Conservation (phyloP, 1,284 basidiomycete species). For the Heterobasidion occidentale region DNA sequence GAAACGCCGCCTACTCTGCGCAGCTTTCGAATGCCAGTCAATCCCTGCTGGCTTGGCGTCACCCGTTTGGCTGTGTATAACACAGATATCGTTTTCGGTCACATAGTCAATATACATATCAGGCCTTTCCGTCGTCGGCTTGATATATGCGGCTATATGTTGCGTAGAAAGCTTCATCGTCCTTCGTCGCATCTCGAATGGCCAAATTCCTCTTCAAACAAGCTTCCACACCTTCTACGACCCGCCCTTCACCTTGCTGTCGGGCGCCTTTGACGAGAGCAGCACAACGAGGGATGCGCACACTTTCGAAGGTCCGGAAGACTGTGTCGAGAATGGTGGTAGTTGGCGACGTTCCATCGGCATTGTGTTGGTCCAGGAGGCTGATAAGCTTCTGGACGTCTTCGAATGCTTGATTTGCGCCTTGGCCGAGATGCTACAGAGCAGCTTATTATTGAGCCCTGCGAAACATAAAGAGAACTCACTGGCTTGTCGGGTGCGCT, state of each 20-base stretch:
- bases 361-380: conserved; percentile 27
- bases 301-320: conserved; percentile 23
- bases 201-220: conserved; percentile 24
- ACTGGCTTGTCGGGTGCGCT: conserved; percentile 27
- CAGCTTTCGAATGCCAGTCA: too few species aligned
- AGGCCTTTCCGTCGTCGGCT: too few species aligned
- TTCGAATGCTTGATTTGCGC: conserved; percentile 40
- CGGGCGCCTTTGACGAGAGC: conserved; percentile 30
- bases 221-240: conserved; percentile 25
- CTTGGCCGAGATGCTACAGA: conserved; percentile 38
- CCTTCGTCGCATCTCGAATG: conserved; percentile 11
- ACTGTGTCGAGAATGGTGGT: conserved; percentile 21
- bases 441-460: conserved; percentile 3
- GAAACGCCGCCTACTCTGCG: too few species aligned
- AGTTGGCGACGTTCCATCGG: conserved; percentile 19
- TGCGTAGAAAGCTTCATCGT: not conserved
- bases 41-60: too few species aligned
- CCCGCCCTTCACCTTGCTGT: conserved; percentile 27
- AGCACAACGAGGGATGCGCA: conserved; percentile 25
- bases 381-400: conserved; percentile 33
- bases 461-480: conserved; percentile 3
- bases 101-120: too few species aligned
- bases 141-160: too few species aligned
- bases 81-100: too few species aligned
- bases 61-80: too few species aligned